These are phyloP conservation scores for Phtheirospermum japonicum DNA, from an alignment of 257 asterid species.

Conservation along the genomic window DNA sequence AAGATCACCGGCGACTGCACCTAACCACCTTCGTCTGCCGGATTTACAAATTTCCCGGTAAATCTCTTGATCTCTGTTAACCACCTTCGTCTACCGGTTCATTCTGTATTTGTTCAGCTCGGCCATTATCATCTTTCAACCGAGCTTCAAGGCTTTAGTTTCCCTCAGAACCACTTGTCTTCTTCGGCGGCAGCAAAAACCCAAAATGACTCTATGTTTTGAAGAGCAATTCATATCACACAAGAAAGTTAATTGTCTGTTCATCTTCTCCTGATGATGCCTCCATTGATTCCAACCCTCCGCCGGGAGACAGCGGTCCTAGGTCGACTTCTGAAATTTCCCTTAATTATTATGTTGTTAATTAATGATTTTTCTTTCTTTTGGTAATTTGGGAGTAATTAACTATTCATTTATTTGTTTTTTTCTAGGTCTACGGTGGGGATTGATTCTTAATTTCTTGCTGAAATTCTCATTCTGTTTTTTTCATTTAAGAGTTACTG, in stretches of 20 bases:
- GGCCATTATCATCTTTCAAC: too few relatives aligned
- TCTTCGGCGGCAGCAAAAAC: constrained; percentile 16
- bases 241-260: constrained; percentile 30
- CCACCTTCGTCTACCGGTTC: too few relatives aligned
- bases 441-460: neutral
- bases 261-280: constrained; percentile 45
- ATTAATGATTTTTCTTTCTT: neutral
- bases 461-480: too few relatives aligned
- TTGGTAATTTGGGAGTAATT: neutral
- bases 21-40: too few relatives aligned
- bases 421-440: neutral
- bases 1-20: constrained; percentile 53
- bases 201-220: constrained; percentile 27
- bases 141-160: too few relatives aligned
- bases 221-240: constrained; percentile 19
- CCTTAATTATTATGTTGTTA: neutral
- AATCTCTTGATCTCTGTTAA: too few relatives aligned
- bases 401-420: neutral
- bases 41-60: too few relatives aligned
- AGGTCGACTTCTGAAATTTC: constrained; percentile 36
- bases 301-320: constrained; percentile 35
- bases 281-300: constrained; percentile 28
- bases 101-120: too few relatives aligned
- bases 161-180: constrained; percentile 29
- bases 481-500: too few relatives aligned